Conservation (phyloP, 768 basidiomycete genomes). For the Mycena chlorophos region DNA sequence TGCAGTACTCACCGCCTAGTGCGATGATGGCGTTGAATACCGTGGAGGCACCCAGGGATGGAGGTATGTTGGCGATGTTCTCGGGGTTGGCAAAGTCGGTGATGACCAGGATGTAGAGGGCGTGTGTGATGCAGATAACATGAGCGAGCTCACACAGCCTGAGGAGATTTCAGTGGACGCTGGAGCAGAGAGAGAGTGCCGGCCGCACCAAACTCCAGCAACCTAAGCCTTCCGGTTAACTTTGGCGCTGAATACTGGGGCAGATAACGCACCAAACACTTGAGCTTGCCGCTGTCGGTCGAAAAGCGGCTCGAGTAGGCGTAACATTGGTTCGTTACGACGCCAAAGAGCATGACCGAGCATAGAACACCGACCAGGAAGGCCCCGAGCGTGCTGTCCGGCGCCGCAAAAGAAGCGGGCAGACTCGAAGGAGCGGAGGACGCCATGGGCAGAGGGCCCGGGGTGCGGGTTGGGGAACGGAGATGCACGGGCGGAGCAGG, state of each 20-base stretch:
- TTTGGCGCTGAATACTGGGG: background rate
- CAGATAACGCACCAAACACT: constrained; percentile 6
- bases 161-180: background rate
- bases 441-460: background rate
- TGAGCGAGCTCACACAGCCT: constrained; percentile 18
- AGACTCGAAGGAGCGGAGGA: background rate
- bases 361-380: constrained; percentile 13
- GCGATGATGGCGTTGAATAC: constrained; percentile 15
- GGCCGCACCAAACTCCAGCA: constrained; percentile 11
- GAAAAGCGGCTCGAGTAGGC: constrained; percentile 10
- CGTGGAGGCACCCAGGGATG: constrained; percentile 1
- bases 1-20: constrained; percentile 5
- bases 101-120: constrained; percentile 7
- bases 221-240: background rate
- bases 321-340: constrained; percentile 8
- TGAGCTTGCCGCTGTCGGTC: constrained; percentile 7
- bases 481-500: too few species aligned
- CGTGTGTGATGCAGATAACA: constrained; percentile 15
- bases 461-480: background rate
- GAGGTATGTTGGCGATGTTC: background rate
- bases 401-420: too few species aligned
- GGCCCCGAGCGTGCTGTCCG: constrained; percentile 1
- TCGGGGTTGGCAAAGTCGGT: constrained; percentile 8
- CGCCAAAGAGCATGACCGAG: constrained; percentile 12
- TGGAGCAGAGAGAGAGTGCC: background rate